Evolutionary conservation across 2,329 filamentous ascomycete species (phyloP).

Genomic region (Alternaria arbusti): DNA sequence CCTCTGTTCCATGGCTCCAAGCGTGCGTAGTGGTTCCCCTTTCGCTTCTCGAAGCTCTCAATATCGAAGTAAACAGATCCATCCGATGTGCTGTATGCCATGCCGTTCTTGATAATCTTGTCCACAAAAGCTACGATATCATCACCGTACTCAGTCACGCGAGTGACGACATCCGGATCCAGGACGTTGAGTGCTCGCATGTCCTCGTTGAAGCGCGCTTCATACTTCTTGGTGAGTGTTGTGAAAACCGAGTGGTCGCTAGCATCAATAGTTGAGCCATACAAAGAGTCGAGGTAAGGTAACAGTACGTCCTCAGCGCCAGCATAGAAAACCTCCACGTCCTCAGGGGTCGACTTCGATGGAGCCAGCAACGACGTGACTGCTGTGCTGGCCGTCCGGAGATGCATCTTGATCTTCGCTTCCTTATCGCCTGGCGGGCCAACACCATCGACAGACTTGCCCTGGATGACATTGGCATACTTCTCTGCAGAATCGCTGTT

Average conservation of each 20-base stretch:
- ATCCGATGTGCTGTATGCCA: constrained; percentile 75
- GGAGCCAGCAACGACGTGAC: constrained; percentile 55
- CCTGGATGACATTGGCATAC: constrained; percentile 62
- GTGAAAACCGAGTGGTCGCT: constrained; percentile 80
- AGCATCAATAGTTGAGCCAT: constrained; percentile 63
- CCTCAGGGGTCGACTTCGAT: constrained; percentile 36
- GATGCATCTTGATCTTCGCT: constrained; percentile 89
- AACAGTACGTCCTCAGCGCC: constrained; percentile 73
- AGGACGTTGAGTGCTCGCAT: constrained; percentile 87
- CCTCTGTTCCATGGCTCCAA: constrained; percentile 85
- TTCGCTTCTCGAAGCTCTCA: constrained; percentile 76
- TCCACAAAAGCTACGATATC: constrained; percentile 88
- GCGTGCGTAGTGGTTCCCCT: constrained; percentile 82
- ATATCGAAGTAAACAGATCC: constrained; percentile 97
- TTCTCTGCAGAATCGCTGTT: constrained; percentile 55
- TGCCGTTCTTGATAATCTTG: constrained; percentile 81
- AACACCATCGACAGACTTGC: constrained; percentile 61
- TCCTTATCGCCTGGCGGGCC: constrained; percentile 73
- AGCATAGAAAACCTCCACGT: constrained; percentile 59
- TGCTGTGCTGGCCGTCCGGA: constrained; percentile 66
- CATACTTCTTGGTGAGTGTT: constrained; percentile 82
- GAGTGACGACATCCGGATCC: constrained; percentile 78
- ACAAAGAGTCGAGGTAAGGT: constrained; percentile 76
- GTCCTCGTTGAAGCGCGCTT: constrained; percentile 85
- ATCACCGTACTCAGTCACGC: constrained; percentile 90